Conservation (phyloP, 768 basidiomycete genomes). For the Kwoniella heveanensis region DNA sequence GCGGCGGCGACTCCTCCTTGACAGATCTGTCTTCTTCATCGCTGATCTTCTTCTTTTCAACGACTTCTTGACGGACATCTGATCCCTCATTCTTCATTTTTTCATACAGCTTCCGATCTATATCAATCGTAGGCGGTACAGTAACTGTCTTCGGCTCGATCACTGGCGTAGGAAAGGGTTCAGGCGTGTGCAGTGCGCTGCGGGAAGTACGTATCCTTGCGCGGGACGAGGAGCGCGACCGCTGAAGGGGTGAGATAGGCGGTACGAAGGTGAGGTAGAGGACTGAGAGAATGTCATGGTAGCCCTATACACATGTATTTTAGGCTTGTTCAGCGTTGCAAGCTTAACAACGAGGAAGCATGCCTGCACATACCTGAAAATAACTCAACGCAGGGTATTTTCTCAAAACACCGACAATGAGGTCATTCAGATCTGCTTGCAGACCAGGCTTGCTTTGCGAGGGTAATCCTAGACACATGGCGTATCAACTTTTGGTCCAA, state of each 20-base stretch:
- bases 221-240: constrained; percentile 17
- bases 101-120: not conserved
- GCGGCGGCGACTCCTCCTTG: constrained; percentile 8
- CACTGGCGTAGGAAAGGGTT: not conserved
- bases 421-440: constrained; percentile 68
- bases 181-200: not conserved
- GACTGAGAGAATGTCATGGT: constrained; percentile 88
- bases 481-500: not conserved
- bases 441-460: constrained; percentile 59
- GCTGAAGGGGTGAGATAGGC: constrained; percentile 10
- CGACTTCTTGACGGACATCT: not conserved
- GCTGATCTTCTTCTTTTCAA: no score
- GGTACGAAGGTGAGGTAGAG: constrained; percentile 58
- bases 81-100: not conserved
- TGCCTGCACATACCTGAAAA: constrained; percentile 67
- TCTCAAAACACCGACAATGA: constrained; percentile 75
- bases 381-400: constrained; percentile 73
- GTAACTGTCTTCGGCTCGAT: not conserved
- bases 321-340: no score
- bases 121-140: not conserved
- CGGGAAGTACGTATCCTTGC: constrained; percentile 7
- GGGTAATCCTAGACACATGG: constrained; percentile 42
- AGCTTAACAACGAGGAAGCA: no score
- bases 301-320: constrained; percentile 63
- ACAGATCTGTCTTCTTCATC: not conserved